Evolutionary conservation across 441 rosid species (phyloP).

Genomic region (Breynia disticha): DNA sequence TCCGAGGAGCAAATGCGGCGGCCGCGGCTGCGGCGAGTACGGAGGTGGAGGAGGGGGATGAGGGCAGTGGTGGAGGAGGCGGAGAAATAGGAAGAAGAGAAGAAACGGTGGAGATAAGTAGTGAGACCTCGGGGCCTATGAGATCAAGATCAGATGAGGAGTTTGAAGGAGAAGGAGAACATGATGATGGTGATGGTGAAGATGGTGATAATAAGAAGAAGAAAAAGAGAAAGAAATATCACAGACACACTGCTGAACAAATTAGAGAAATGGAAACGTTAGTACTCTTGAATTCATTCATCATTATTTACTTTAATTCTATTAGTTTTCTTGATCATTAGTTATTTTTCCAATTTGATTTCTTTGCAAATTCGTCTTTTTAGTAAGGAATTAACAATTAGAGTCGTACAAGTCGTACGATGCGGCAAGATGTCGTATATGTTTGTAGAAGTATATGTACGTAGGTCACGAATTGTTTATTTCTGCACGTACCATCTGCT

Average conservation of each 20-base stretch:
- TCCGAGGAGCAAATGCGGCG: slow-evolving; percentile 49
- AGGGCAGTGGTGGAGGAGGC: slow-evolving; percentile 46
- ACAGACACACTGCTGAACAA: slow-evolving; percentile 89
- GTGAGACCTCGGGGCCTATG: slow-evolving; percentile 81
- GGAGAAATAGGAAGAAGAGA: slow-evolving; percentile 36
- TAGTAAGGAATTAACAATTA: too few relatives aligned
- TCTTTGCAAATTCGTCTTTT: too few relatives aligned
- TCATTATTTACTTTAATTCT: not conserved
- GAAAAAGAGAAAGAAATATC: slow-evolving; percentile 93
- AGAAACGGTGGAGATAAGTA: slow-evolving; percentile 80
- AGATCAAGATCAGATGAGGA: slow-evolving; percentile 89
- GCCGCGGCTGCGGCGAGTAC: slow-evolving; percentile 26
- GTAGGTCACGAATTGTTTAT: too few relatives aligned
- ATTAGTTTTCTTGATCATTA: not conserved
- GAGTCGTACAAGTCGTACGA: too few relatives aligned
- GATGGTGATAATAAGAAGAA: slow-evolving; percentile 42
- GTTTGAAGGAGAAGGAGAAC: slow-evolving; percentile 48
- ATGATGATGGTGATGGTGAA: slow-evolving; percentile 39
- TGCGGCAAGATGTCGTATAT: too few relatives aligned
- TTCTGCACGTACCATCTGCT: too few relatives aligned
- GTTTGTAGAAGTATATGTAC: too few relatives aligned
- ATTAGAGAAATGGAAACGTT: slow-evolving; percentile 97
- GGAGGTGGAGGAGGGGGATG: slow-evolving; percentile 43
- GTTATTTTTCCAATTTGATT: not conserved
- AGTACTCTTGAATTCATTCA: slow-evolving; percentile 9